phyloP scores from a whole-genome alignment of 805 yeast genomes.

The Candida peoriensis region DNA sequence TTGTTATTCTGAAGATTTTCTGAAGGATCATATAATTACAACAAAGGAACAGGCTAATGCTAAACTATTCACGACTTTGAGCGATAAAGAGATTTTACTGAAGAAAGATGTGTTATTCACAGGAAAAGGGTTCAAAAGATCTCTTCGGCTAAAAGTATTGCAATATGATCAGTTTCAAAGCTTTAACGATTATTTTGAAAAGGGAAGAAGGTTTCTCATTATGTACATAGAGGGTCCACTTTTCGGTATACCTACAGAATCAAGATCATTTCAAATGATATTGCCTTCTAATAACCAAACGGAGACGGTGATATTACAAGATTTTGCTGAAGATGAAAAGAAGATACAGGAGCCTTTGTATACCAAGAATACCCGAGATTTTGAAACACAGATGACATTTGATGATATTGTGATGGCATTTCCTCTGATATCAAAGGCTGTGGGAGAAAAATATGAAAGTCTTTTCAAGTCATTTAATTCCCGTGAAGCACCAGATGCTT shows the following conservation, averaged over 20 bases:
- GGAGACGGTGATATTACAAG: background rate
- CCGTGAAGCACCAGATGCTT: constrained; percentile 24
- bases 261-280: constrained; percentile 2
- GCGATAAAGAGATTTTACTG: constrained; percentile 49
- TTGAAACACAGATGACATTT: constrained; percentile 1
- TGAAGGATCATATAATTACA: constrained; percentile 55
- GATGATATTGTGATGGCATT: constrained; percentile 19
- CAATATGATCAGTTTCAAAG: constrained; percentile 40
- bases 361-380: too few species aligned
- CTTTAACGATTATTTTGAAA: constrained; percentile 56
- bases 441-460: constrained; percentile 35
- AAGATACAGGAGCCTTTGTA: background rate
- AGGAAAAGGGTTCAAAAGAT: constrained; percentile 51
- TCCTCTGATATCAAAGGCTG: constrained; percentile 32
- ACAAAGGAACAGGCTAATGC: constrained; percentile 28
- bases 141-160: constrained; percentile 39
- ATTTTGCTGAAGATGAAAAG: background rate
- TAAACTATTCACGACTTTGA: constrained; percentile 47
- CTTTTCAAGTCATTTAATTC: constrained; percentile 35
- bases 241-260: constrained; percentile 31
- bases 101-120: constrained; percentile 51
- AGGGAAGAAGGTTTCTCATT: constrained; percentile 50
- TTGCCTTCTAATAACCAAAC: constrained; percentile 6
- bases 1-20: constrained; percentile 55
- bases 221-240: constrained; percentile 55